phyloP scores from a whole-genome alignment of 768 basidiomycete species.

The Mycena sanguinolenta region DNA sequence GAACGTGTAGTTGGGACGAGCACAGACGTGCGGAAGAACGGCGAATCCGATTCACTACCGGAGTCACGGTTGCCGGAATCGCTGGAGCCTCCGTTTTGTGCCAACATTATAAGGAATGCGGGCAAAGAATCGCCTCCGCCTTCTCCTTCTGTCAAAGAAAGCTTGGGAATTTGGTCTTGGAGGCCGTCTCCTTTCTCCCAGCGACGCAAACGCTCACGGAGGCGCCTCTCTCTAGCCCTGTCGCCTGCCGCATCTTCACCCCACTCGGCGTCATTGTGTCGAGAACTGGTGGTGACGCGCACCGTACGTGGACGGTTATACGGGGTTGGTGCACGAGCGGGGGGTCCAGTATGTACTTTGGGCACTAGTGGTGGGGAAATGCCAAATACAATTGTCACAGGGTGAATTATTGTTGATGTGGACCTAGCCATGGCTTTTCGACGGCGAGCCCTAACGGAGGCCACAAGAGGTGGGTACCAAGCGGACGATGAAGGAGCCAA shows the following conservation, averaged over 20 bases:
- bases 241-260: slow-evolving; percentile 76
- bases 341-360: slow-evolving; percentile 43
- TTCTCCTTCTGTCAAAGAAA: slow-evolving; percentile 57
- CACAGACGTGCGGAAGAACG: slow-evolving; percentile 77
- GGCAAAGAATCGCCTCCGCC: slow-evolving; percentile 50
- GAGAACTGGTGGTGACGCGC: slow-evolving; percentile 38
- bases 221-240: slow-evolving; percentile 77
- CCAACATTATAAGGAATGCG: slow-evolving; percentile 60
- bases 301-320: slow-evolving; percentile 1
- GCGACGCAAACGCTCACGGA: slow-evolving; percentile 76
- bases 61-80: slow-evolving; percentile 41
- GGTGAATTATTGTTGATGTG: slow-evolving; percentile 71
- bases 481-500: slow-evolving; percentile 77
- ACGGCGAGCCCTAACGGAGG: slow-evolving; percentile 83
- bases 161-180: slow-evolving; percentile 73
- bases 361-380: slow-evolving; percentile 76
- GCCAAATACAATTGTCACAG: slow-evolving; percentile 90
- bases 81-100: slow-evolving; percentile 32
- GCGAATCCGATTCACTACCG: slow-evolving; percentile 43
- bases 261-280: slow-evolving; percentile 65
- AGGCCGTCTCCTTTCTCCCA: slow-evolving; percentile 80
- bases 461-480: slow-evolving; percentile 87
- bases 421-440: slow-evolving; percentile 72
- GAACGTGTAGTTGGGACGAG: slow-evolving; percentile 76
- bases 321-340: slow-evolving; percentile 39